A percentile compares a stretch with the other conserved stretches of the same genome.
Evolutionary conservation across 331 rosid genomes (phyloP).

Genomic region (Acacia concinna): DNA sequence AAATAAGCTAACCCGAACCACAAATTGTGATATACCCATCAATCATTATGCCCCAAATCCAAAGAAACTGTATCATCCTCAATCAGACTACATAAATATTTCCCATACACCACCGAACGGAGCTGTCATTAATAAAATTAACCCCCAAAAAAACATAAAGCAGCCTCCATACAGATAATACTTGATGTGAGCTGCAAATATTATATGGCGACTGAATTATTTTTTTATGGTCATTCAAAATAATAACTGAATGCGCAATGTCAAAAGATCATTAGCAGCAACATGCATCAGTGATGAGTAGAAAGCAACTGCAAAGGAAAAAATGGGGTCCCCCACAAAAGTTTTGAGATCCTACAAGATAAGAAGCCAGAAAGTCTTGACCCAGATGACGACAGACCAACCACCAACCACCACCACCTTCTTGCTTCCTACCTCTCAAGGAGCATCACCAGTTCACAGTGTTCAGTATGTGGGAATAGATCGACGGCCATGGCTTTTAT

Average conservation of each 20-base stretch:
- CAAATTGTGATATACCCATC: not conserved
- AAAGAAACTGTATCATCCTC: not conserved
- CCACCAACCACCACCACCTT: conserved; percentile 14
- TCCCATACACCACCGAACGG: not conserved
- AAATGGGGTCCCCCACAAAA: conserved; percentile 1
- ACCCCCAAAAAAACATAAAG: not conserved
- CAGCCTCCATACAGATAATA: not conserved
- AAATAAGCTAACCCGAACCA: conserved; percentile 17
- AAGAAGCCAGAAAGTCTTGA: conserved; percentile 17
- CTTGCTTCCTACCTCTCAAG: conserved; percentile 64
- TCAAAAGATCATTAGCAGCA: conserved; percentile 23
- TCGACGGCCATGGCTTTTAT: conserved; percentile 93
- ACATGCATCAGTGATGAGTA: not conserved
- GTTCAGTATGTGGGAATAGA: conserved; percentile 91
- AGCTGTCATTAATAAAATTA: not conserved
- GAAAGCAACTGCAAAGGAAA: not conserved
- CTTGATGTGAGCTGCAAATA: conserved; percentile 26
- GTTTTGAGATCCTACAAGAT: conserved; percentile 23
- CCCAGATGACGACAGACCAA: not conserved
- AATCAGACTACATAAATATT: not conserved
- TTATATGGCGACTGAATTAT: not conserved
- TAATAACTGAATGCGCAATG: conserved; percentile 3
- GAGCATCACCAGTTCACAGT: conserved; percentile 94
- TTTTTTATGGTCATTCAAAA: conserved; percentile 7
- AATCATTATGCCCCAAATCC: not conserved